These are phyloP conservation scores for Penicillium sp. DNA, from an alignment of 2,329 filamentous ascomycete species.

Conservation along the genomic window DNA sequence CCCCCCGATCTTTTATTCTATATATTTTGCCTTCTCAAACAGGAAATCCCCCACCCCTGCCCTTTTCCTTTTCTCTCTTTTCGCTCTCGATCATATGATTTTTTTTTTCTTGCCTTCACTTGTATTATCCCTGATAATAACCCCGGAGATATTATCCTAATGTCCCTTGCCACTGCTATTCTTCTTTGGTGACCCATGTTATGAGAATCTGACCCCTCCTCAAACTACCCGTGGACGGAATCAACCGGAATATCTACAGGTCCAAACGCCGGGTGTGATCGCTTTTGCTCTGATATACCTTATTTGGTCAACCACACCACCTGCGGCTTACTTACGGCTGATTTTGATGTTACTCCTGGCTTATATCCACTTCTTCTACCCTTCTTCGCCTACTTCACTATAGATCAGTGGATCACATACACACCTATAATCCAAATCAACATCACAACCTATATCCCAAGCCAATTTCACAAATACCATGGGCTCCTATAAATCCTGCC, in stretches of 20 bases:
- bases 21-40: slow-evolving; percentile 4
- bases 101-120: neutral
- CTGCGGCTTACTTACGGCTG: slow-evolving; percentile 8
- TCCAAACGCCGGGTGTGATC: neutral
- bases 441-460: neutral
- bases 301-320: slow-evolving; percentile 2
- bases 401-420: slow-evolving; percentile 9
- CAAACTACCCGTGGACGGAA: neutral
- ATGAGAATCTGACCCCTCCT: slow-evolving; percentile 18
- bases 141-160: neutral
- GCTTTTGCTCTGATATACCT: slow-evolving; percentile 5
- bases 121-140: neutral
- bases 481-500: slow-evolving; percentile 32
- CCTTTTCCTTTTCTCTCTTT: neutral
- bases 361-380: slow-evolving; percentile 4
- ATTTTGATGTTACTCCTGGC: neutral
- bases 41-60: slow-evolving; percentile 5
- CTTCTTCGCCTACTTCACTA: slow-evolving; percentile 2
- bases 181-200: slow-evolving; percentile 11
- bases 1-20: neutral
- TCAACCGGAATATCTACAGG: neutral
- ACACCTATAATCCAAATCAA: neutral
- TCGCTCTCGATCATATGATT: slow-evolving; percentile 5
- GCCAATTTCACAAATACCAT: slow-evolving; percentile 19
- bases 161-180: slow-evolving; percentile 5